phyloP scores from a whole-genome alignment of 2,329 filamentous ascomycete genomes.

The Nemania serpens region DNA sequence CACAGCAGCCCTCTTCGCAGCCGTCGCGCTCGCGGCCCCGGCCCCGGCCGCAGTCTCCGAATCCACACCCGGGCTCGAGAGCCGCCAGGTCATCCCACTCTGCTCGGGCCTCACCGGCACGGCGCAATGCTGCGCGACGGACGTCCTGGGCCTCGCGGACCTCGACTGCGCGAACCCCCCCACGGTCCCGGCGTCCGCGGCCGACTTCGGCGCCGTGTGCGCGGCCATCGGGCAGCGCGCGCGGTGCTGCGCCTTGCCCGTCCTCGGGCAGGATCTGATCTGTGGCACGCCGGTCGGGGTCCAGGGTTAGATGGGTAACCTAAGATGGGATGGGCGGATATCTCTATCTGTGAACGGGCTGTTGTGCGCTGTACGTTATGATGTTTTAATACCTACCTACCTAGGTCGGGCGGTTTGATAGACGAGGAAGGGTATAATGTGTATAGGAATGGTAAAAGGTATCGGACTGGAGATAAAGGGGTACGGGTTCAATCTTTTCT shows the following conservation, averaged over 20 bases:
- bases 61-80: conserved; percentile 14
- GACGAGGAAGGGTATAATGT: no score
- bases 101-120: conserved; percentile 49
- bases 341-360: not conserved
- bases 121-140: conserved; percentile 65
- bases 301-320: not conserved
- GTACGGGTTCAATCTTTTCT: not conserved
- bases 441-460: not conserved
- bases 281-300: conserved; percentile 40
- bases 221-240: conserved; percentile 51
- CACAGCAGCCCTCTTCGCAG: conserved; percentile 29
- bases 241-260: conserved; percentile 56
- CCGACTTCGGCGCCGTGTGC: conserved; percentile 52
- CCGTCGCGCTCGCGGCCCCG: conserved; percentile 30
- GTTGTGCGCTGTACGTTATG: no score
- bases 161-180: conserved; percentile 57
- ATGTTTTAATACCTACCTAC: no score
- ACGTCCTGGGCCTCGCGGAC: conserved; percentile 53
- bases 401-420: no score
- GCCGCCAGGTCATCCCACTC: conserved; percentile 42
- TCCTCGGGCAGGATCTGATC: conserved; percentile 44
- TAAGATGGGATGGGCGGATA: no score
- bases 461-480: not conserved
- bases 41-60: not conserved
- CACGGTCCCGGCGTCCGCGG: conserved; percentile 45